A percentile compares a stretch with the other conserved stretches of the same genome.
Conservation (phyloP, 2,329 filamentous ascomycete species). For the Diaporthe sp. region DNA sequence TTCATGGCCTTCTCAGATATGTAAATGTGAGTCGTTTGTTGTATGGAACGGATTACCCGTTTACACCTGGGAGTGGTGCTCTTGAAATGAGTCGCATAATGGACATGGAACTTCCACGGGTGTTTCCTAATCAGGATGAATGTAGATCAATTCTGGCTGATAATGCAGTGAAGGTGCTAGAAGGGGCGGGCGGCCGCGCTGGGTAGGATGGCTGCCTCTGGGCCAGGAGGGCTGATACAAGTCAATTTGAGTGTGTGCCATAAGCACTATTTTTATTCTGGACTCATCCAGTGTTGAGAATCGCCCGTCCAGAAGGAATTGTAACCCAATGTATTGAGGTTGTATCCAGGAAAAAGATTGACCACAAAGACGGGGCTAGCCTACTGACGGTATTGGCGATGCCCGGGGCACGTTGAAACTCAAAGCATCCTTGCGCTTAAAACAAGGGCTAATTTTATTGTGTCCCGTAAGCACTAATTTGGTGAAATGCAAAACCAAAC, state of each 20-base stretch:
- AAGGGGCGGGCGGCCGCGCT: background rate
- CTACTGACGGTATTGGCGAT: constrained; percentile 84
- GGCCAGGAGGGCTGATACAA: background rate
- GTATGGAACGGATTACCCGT: constrained; percentile 24
- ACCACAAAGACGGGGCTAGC: constrained; percentile 84
- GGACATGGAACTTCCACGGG: background rate
- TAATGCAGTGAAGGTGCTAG: background rate
- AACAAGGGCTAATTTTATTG: background rate
- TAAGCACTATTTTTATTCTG: background rate
- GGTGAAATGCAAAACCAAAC: background rate
- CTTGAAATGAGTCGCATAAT: background rate
- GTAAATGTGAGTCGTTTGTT: background rate
- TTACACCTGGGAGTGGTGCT: constrained; percentile 7
- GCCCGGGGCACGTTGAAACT: constrained; percentile 90
- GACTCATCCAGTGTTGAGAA: background rate
- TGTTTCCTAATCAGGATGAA: background rate
- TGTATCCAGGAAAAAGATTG: background rate
- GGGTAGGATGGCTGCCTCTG: background rate
- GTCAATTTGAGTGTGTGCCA: background rate
- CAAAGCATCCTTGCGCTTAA: constrained; percentile 84
- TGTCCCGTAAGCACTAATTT: background rate
- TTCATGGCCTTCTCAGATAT: constrained; percentile 1
- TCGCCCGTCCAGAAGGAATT: background rate
- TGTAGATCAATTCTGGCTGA: background rate
- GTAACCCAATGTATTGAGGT: background rate